These are phyloP conservation scores for Acacia pycnantha DNA, from an alignment of 331 rosid genomes.

Conservation along the genomic window DNA sequence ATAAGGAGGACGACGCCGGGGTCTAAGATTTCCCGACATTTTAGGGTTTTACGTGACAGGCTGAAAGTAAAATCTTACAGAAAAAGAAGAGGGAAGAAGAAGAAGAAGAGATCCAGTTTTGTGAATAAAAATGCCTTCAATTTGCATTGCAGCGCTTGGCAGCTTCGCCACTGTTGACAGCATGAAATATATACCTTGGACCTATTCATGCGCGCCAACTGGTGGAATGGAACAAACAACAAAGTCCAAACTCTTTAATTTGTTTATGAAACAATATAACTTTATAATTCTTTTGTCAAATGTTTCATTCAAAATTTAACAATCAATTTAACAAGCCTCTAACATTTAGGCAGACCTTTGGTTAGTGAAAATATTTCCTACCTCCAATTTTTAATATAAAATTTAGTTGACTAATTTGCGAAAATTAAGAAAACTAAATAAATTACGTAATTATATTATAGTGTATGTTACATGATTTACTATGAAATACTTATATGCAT, in stretches of 20 bases:
- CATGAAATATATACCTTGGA: background rate
- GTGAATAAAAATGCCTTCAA: background rate
- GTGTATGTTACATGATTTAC: too few relatives aligned
- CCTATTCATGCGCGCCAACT: background rate
- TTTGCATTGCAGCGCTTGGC: background rate
- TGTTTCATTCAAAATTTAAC: too few relatives aligned
- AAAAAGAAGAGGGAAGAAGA: background rate
- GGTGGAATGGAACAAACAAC: background rate
- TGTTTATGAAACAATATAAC: background rate
- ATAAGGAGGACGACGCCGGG: constrained; percentile 60
- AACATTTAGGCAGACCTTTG: background rate
- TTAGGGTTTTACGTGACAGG: background rate
- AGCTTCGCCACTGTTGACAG: background rate
- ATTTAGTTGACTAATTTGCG: too few relatives aligned
- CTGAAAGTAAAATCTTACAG: background rate
- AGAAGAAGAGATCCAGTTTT: background rate
- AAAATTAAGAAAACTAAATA: too few relatives aligned
- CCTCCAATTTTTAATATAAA: too few relatives aligned
- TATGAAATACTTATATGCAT: too few relatives aligned
- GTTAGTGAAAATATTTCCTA: background rate
- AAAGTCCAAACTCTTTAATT: background rate
- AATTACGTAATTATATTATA: too few relatives aligned
- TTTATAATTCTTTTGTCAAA: background rate
- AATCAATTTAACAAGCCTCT: background rate
- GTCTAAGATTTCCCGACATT: constrained; percentile 58